These are phyloP conservation scores for Pseudogymnoascus sp. DNA, from an alignment of 2,329 filamentous ascomycete species.

Conservation along the genomic window DNA sequence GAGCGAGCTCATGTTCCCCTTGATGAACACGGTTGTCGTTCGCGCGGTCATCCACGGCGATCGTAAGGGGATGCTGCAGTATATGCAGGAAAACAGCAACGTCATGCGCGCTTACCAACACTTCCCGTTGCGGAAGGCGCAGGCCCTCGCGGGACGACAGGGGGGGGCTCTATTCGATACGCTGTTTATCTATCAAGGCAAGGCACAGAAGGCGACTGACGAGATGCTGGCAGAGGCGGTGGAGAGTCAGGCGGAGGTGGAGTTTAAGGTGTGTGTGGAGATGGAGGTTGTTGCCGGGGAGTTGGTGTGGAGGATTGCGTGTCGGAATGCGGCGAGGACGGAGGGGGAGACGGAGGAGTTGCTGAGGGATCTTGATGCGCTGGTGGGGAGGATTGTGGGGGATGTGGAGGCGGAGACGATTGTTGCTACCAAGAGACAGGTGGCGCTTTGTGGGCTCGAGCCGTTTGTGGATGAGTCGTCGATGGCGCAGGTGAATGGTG, in stretches of 20 bases:
- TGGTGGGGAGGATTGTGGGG: slow-evolving; percentile 48
- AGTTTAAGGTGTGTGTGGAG: slow-evolving; percentile 77
- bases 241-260: slow-evolving; percentile 54
- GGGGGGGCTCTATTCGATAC: slow-evolving; percentile 49
- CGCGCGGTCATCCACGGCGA: slow-evolving; percentile 65
- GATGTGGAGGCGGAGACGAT: slow-evolving; percentile 43
- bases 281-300: slow-evolving; percentile 52
- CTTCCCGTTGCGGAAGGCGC: slow-evolving; percentile 65
- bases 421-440: slow-evolving; percentile 38
- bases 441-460: slow-evolving; percentile 59
- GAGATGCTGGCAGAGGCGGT: slow-evolving; percentile 21
- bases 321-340: slow-evolving; percentile 48
- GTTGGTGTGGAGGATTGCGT: slow-evolving; percentile 65
- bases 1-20: slow-evolving; percentile 67
- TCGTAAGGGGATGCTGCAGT: slow-evolving; percentile 53
- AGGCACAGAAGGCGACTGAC: background rate
- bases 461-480: slow-evolving; percentile 27
- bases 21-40: slow-evolving; percentile 83
- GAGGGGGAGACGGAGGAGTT: slow-evolving; percentile 39
- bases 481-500: background rate
- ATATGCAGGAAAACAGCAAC: slow-evolving; percentile 63
- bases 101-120: slow-evolving; percentile 64
- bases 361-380: slow-evolving; percentile 48
- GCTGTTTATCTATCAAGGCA: slow-evolving; percentile 57
- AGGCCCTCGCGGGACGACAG: slow-evolving; percentile 35